phyloP scores from a whole-genome alignment of 352 stramenopile genomes.

The Plasmopara viticola region DNA sequence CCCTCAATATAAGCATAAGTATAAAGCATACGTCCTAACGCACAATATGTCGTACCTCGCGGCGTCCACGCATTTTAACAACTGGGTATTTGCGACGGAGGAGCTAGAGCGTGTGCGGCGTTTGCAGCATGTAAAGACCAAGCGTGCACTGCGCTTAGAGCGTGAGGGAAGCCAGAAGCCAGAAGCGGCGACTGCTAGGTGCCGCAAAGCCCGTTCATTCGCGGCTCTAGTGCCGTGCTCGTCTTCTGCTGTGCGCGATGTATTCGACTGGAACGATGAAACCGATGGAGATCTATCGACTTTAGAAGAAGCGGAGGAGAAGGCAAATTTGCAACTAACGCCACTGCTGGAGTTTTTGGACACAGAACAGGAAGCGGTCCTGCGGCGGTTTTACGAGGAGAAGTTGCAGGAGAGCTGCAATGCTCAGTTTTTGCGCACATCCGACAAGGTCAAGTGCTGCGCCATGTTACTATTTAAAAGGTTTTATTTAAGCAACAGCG shows the following conservation, averaged over 20 bases:
- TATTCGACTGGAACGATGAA: constrained; percentile 74
- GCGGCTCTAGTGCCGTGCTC: constrained; percentile 62
- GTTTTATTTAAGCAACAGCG: constrained; percentile 86
- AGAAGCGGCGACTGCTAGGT: constrained; percentile 11
- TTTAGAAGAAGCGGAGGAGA: constrained; percentile 46
- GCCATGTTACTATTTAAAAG: constrained; percentile 84
- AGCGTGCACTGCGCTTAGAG: constrained; percentile 54
- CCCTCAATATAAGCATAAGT: too few species aligned
- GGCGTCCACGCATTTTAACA: constrained; percentile 86
- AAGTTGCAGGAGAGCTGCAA: constrained; percentile 83
- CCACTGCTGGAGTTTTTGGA: constrained; percentile 55
- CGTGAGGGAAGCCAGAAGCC: constrained; percentile 37
- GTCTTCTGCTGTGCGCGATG: constrained; percentile 51
- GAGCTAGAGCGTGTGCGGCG: constrained; percentile 49
- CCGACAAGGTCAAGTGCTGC: constrained; percentile 83
- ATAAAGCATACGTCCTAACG: too few species aligned
- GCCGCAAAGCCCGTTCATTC: constrained; percentile 73
- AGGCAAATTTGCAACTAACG: constrained; percentile 39
- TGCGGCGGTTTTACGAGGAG: constrained; percentile 71
- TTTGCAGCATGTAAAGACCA: constrained; percentile 61
- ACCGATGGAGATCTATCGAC: constrained; percentile 38
- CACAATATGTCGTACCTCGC: constrained; percentile 69
- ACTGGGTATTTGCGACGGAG: constrained; percentile 75
- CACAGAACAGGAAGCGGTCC: constrained; percentile 50
- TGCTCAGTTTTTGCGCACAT: constrained; percentile 74